phyloP scores from a whole-genome alignment of 257 asterid species.

The Ehretia macrophylla region DNA sequence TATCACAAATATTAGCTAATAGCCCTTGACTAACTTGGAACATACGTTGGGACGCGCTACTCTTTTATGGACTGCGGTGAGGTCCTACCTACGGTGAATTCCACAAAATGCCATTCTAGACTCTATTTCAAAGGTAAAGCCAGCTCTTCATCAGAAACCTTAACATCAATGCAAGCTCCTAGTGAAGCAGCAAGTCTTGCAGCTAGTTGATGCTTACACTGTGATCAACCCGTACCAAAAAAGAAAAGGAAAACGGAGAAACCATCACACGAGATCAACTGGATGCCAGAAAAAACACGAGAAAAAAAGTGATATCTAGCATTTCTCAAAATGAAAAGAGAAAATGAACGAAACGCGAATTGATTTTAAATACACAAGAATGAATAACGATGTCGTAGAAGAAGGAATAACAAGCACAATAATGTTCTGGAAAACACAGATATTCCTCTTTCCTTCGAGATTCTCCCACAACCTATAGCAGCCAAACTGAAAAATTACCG shows the following conservation, averaged over 20 bases:
- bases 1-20: too few relatives aligned
- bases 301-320: too few relatives aligned
- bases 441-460: constrained; percentile 81
- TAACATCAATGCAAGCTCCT: constrained; percentile 49
- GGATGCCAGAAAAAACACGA: too few relatives aligned
- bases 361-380: too few relatives aligned
- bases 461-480: constrained; percentile 88
- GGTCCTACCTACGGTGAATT: too few relatives aligned
- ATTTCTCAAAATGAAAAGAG: not conserved
- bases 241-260: not conserved
- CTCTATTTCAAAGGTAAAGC: constrained; percentile 61
- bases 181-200: constrained; percentile 79
- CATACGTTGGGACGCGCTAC: too few relatives aligned
- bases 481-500: too few relatives aligned
- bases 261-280: too few relatives aligned
- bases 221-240: constrained; percentile 12
- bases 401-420: constrained; percentile 86
- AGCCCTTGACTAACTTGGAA: too few relatives aligned
- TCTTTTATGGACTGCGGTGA: too few relatives aligned
- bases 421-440: constrained; percentile 75
- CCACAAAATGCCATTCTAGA: too few relatives aligned
- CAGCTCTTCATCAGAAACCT: constrained; percentile 75
- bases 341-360: not conserved
- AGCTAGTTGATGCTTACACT: constrained; percentile 98
- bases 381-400: constrained; percentile 68